Conservation (phyloP, 805 yeast genomes). For the Saccharomycopsis sp. region DNA sequence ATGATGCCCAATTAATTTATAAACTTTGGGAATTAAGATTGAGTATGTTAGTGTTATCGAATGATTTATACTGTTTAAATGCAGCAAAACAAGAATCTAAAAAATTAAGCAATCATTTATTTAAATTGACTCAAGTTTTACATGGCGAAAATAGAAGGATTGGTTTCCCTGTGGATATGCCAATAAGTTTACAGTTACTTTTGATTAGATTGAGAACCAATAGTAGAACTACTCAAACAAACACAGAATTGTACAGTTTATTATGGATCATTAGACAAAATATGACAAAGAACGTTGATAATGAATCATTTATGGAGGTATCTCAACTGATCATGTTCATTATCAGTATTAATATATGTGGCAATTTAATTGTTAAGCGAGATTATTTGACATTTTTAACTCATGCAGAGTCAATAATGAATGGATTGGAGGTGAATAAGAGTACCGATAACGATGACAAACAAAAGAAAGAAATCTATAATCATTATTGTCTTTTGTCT, state of each 20-base stretch:
- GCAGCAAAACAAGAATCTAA: constrained; percentile 26
- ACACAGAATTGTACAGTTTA: constrained; percentile 20
- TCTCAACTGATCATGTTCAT: constrained; percentile 12
- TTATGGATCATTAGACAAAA: constrained; percentile 15
- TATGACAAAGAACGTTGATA: background rate
- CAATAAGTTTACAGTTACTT: constrained; percentile 23
- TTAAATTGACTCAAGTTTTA: constrained; percentile 8
- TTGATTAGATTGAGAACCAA: constrained; percentile 24
- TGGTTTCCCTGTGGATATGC: constrained; percentile 23
- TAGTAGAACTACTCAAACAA: constrained; percentile 22
- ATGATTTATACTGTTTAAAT: constrained; percentile 21
- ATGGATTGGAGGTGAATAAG: background rate
- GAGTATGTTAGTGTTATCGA: constrained; percentile 21
- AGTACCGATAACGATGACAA: background rate
- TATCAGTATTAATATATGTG: constrained; percentile 23
- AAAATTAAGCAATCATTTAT: constrained; percentile 23
- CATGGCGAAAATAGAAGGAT: constrained; percentile 4
- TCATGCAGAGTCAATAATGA: constrained; percentile 22
- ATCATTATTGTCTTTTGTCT: constrained; percentile 21
- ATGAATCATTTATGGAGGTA: background rate
- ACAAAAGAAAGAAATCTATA: constrained; percentile 9
- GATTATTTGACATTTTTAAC: constrained; percentile 26
- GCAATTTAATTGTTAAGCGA: constrained; percentile 26
- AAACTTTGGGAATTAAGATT: constrained; percentile 26
- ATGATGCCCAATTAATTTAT: constrained; percentile 10